Conservation (phyloP, 441 rosid genomes). For the Brassica balearica region DNA sequence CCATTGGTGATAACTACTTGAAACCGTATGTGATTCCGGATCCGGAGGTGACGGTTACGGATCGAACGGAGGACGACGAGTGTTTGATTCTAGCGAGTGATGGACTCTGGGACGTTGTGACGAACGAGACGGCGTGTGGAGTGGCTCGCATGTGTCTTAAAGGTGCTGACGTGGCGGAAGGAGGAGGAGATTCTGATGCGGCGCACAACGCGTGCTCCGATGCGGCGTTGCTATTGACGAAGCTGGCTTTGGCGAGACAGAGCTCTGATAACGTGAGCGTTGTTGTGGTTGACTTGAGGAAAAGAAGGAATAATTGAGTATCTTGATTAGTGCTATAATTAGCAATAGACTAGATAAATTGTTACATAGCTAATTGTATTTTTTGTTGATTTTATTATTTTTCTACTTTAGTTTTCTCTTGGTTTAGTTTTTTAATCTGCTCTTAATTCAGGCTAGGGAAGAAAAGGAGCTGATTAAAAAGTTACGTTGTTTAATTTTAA, state of each 20-base stretch:
- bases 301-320: slow-evolving; percentile 17
- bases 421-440: background rate
- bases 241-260: slow-evolving; percentile 75
- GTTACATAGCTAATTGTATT: slow-evolving; percentile 43
- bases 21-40: slow-evolving; percentile 87
- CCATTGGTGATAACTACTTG: slow-evolving; percentile 86
- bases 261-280: slow-evolving; percentile 85
- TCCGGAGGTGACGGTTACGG: slow-evolving; percentile 79
- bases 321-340: slow-evolving; percentile 9
- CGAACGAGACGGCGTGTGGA: slow-evolving; percentile 78
- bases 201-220: slow-evolving; percentile 70
- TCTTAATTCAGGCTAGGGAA: slow-evolving; percentile 34
- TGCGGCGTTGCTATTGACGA: slow-evolving; percentile 76
- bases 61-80: slow-evolving; percentile 71
- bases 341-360: slow-evolving; percentile 9
- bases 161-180: slow-evolving; percentile 28
- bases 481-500: background rate
- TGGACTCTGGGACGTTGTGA: slow-evolving; percentile 94
- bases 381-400: background rate
- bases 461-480: slow-evolving; percentile 19
- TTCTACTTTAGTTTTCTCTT: background rate
- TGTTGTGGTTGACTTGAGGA: slow-evolving; percentile 82
- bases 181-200: slow-evolving; percentile 37
- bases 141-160: slow-evolving; percentile 81
- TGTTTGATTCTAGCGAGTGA: slow-evolving; percentile 89